Evolutionary conservation across 2,329 filamentous ascomycete species (phyloP).

Genomic region (Byssoonygena ceratinophila): DNA sequence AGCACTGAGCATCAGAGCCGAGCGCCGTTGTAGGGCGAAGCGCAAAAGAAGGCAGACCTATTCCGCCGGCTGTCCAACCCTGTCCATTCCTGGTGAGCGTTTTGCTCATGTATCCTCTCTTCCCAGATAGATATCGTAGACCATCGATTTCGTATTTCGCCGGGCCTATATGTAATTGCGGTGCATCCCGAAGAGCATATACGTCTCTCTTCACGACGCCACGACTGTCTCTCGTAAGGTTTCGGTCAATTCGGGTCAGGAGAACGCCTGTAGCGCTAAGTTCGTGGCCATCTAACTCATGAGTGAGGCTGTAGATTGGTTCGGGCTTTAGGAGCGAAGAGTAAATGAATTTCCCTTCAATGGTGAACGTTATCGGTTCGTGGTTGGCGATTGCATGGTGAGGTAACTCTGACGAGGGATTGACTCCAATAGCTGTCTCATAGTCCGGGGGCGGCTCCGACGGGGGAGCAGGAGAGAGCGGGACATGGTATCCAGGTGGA

Average conservation of each 20-base stretch:
- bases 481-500: slow-evolving; percentile 1
- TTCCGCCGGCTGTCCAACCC: slow-evolving; percentile 15
- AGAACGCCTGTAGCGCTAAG: slow-evolving; percentile 12
- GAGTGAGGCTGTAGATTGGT: slow-evolving; percentile 17
- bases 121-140: slow-evolving; percentile 11
- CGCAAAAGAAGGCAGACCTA: slow-evolving; percentile 14
- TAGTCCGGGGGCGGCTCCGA: slow-evolving; percentile 13
- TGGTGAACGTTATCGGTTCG: slow-evolving; percentile 11
- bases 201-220: slow-evolving; percentile 13
- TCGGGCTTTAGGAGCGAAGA: slow-evolving; percentile 9
- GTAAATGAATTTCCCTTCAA: slow-evolving; percentile 15
- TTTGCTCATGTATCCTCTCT: slow-evolving; percentile 14
- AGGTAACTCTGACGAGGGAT: neutral
- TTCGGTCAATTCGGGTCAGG: slow-evolving; percentile 14
- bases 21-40: slow-evolving; percentile 1
- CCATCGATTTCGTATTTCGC: slow-evolving; percentile 17
- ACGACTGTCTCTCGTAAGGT: neutral
- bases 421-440: slow-evolving; percentile 8
- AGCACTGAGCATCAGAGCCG: slow-evolving; percentile 4
- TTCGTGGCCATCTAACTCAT: slow-evolving; percentile 18
- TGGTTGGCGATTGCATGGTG: neutral
- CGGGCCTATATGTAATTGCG: slow-evolving; percentile 3
- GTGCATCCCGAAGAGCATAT: slow-evolving; percentile 14
- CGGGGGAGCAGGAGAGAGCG: neutral
- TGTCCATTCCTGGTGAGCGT: slow-evolving; percentile 10